Evolutionary conservation across 2,329 filamentous ascomycete genomes (phyloP).

Genomic region (Lachnellula cervina): DNA sequence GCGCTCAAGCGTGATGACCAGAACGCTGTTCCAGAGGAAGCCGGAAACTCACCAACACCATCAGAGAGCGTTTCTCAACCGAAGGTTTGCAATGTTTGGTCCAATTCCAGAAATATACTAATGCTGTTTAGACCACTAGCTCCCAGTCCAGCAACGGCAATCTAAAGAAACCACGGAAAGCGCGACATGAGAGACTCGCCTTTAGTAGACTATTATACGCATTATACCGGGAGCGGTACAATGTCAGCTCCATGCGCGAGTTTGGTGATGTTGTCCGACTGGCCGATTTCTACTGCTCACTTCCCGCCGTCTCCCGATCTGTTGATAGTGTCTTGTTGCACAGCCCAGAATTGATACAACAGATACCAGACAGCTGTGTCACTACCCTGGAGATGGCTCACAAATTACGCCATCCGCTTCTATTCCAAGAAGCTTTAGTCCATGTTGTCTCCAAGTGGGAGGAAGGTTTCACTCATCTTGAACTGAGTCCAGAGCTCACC

Average conservation of each 20-base stretch:
- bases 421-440: conserved; percentile 13
- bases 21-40: background rate
- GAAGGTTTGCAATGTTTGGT: too few species aligned
- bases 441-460: conserved; percentile 9
- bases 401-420: conserved; percentile 8
- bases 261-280: conserved; percentile 5
- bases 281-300: conserved; percentile 11
- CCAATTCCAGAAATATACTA: too few species aligned
- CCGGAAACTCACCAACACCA: too few species aligned
- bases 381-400: background rate
- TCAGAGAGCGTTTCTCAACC: too few species aligned
- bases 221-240: conserved; percentile 12
- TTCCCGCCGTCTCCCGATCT: background rate
- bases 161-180: background rate
- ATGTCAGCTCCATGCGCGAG: background rate
- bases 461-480: background rate
- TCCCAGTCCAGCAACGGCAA: background rate
- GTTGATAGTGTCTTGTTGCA: background rate
- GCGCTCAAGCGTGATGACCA: background rate
- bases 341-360: background rate
- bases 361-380: background rate
- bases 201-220: conserved; percentile 13
- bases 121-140: too few species aligned
- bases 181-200: background rate
- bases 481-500: background rate